phyloP scores from a whole-genome alignment of 23 red algal genomes.

The Porphyridium purpureum region DNA sequence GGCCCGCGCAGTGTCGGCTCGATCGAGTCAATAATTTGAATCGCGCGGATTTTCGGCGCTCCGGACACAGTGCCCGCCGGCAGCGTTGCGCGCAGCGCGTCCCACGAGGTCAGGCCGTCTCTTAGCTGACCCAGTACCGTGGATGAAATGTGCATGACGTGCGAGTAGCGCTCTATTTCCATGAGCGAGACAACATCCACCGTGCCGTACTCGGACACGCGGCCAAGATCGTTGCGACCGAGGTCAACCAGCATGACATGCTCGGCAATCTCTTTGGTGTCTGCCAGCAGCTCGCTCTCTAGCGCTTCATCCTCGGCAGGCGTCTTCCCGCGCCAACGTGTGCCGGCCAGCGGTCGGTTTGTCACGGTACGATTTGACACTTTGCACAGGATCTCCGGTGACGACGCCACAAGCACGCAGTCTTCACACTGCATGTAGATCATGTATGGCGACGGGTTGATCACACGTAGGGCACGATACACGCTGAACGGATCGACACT shows the following conservation, averaged over 20 bases:
- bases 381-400: slow-evolving; percentile 84
- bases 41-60: slow-evolving; percentile 89
- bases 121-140: slow-evolving; percentile 67
- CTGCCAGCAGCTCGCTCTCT: slow-evolving; percentile 64
- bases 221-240: slow-evolving; percentile 92
- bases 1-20: slow-evolving; percentile 86
- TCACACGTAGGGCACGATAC: slow-evolving; percentile 82
- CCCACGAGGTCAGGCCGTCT: slow-evolving; percentile 72
- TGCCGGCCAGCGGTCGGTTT: slow-evolving; percentile 95
- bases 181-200: slow-evolving; percentile 67
- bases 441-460: slow-evolving; percentile 99
- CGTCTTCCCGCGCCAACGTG: slow-evolving; percentile 52
- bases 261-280: slow-evolving; percentile 79
- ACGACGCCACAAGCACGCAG: slow-evolving; percentile 75
- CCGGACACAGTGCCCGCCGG: slow-evolving; percentile 90
- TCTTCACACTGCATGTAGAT: slow-evolving; percentile 75
- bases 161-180: slow-evolving; percentile 87
- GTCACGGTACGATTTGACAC: slow-evolving; percentile 48
- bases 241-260: slow-evolving; percentile 99
- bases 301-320: slow-evolving; percentile 68
- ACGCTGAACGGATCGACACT: slow-evolving; percentile 58
- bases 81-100: slow-evolving; percentile 78
- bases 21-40: slow-evolving; percentile 97
- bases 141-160: slow-evolving; percentile 97
- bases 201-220: slow-evolving; percentile 57